Percentiles rank a stretch among this genome's conserved stretches.
Conservation (phyloP, 2,329 filamentous ascomycete genomes). For the Claviceps paspali region DNA sequence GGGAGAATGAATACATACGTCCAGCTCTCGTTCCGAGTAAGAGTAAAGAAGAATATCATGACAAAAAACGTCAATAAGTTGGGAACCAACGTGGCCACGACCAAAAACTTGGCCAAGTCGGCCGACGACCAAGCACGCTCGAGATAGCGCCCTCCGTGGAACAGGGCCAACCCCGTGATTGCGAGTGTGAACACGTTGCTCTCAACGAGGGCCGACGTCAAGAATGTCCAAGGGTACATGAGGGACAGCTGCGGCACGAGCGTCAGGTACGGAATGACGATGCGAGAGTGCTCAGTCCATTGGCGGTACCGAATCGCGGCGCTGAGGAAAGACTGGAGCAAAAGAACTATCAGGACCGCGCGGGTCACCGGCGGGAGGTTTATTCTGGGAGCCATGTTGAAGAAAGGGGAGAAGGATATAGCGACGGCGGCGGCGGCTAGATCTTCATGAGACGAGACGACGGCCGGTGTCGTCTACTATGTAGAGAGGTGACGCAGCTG, state of each 20-base stretch:
- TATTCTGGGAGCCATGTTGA: constrained; percentile 60
- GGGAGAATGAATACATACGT: constrained; percentile 39
- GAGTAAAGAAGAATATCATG: constrained; percentile 56
- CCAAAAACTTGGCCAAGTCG: constrained; percentile 82
- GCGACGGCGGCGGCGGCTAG: constrained; percentile 2
- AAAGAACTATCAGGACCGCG: constrained; percentile 56
- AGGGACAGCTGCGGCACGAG: constrained; percentile 72
- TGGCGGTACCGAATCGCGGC: constrained; percentile 60
- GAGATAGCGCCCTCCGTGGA: constrained; percentile 86
- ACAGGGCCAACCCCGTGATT: constrained; percentile 64
- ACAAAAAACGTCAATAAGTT: constrained; percentile 61
- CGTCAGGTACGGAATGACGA: constrained; percentile 73
- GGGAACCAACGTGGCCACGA: constrained; percentile 62
- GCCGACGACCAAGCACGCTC: constrained; percentile 89
- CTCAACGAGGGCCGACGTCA: constrained; percentile 78
- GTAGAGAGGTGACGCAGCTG: no score
- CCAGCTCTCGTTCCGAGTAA: constrained; percentile 52
- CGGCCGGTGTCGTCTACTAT: no score
- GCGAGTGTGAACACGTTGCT: constrained; percentile 78
- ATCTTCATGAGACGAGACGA: background rate
- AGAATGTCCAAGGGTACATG: constrained; percentile 83
- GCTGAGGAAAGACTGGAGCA: constrained; percentile 70
- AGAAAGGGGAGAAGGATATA: background rate
- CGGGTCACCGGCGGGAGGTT: constrained; percentile 89
- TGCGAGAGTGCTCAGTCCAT: constrained; percentile 46